Conservation (phyloP, 2,329 filamentous ascomycete species). For the Fusarium stilboides region DNA sequence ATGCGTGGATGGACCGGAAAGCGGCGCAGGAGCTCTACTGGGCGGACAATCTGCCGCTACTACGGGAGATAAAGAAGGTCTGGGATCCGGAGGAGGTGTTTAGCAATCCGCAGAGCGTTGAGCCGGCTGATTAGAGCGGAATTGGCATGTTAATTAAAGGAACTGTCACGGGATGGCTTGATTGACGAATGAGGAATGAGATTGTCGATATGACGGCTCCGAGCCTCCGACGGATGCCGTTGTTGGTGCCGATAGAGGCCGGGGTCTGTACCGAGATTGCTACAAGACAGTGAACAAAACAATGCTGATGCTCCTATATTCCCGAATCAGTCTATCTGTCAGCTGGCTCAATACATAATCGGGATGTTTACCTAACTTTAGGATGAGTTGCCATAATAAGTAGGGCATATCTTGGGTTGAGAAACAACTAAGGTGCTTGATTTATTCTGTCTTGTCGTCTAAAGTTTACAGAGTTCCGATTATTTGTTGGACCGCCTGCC, state of each 20-base stretch:
- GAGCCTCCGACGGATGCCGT: constrained; percentile 22
- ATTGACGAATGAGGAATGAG: constrained; percentile 1
- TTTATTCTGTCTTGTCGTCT: too few relatives aligned
- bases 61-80: constrained; percentile 55
- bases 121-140: constrained; percentile 56
- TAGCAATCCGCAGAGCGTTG: constrained; percentile 56
- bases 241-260: constrained; percentile 35
- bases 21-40: constrained; percentile 57
- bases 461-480: too few relatives aligned
- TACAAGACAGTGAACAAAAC: not conserved
- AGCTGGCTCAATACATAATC: too few relatives aligned
- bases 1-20: constrained; percentile 61
- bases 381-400: too few relatives aligned
- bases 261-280: constrained; percentile 7
- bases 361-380: not conserved
- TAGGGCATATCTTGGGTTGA: too few relatives aligned
- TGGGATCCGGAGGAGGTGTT: constrained; percentile 58
- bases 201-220: constrained; percentile 18
- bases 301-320: not conserved
- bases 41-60: constrained; percentile 53
- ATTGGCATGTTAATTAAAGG: constrained; percentile 5
- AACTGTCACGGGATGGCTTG: constrained; percentile 9
- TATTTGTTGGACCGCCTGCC: too few relatives aligned
- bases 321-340: not conserved
- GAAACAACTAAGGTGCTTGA: too few relatives aligned